Percentiles rank a stretch among this genome's conserved stretches.
Evolutionary conservation across 1,284 basidiomycete genomes (phyloP).

Genomic region (Pseudozyma sp.): DNA sequence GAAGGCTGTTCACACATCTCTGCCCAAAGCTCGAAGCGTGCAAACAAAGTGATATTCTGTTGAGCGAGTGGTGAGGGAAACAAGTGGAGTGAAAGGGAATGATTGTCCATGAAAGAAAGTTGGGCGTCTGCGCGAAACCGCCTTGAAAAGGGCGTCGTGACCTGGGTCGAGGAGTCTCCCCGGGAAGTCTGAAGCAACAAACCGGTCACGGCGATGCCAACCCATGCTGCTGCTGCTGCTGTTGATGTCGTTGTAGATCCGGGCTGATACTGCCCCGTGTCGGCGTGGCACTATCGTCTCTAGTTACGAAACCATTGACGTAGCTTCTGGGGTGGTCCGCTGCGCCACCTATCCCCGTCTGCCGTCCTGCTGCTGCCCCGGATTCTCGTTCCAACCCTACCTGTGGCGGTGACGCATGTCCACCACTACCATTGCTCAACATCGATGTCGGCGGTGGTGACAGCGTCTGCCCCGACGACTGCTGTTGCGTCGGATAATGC

Average conservation of each 20-base stretch:
- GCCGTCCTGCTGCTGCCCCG: not conserved
- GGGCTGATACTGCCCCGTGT: constrained; percentile 1
- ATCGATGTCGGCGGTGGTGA: not conserved
- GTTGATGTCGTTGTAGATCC: not conserved
- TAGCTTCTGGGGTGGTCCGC: constrained; percentile 19
- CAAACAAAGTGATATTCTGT: no score
- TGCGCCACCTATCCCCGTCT: not conserved
- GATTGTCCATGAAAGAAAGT: no score
- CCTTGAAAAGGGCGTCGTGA: no score
- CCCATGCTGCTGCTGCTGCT: not conserved
- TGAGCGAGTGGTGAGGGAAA: no score
- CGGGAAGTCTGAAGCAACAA: not conserved
- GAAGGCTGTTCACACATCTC: no score
- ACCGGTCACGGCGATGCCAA: not conserved
- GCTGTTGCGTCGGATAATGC: not conserved
- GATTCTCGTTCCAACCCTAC: not conserved
- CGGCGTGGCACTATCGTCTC: constrained; percentile 18
- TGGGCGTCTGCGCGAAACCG: no score
- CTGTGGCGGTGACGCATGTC: not conserved
- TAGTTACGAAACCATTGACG: constrained; percentile 32
- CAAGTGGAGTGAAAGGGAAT: no score
- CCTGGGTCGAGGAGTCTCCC: no score
- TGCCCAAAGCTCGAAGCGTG: no score
- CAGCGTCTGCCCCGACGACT: no score
- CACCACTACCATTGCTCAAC: not conserved